Evolutionary conservation across 2,329 filamentous ascomycete genomes (phyloP), one percentile per base, ranked within the genome.

Genomic region (Colletotrichum brevisporum): DNA sequence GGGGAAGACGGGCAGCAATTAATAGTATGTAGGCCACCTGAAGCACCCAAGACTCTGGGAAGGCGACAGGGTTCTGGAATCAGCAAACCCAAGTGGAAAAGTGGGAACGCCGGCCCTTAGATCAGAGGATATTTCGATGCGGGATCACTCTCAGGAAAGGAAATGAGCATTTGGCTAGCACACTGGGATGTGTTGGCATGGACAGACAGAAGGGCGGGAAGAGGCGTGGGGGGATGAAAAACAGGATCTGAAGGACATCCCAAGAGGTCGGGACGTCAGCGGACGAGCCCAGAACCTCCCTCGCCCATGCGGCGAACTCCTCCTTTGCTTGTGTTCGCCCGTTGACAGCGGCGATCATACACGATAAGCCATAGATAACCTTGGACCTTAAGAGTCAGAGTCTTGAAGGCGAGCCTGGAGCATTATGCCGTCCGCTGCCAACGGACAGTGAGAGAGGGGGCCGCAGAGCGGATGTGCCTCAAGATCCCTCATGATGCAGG

Each of bases 401-500:
- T 39, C 36, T 55, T 27, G 31, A 24, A 65, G 15, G 31, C 31
- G n/a, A 15, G 10, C 48, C 31, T n/a, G 24, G 21, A 39, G 0
- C 12, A n/a, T 60, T 27, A 53, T 52, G 48, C 54, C 55, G 62
- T 27, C 39, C 51, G 51, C 43, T 43, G 43, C 48, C 66, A 39
- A 39, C 26, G 52, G 36, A 47, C 65, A 36, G 15, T n/a, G 51
- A 51, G 39, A n/a, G 27, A 43, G 52, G 21, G 21, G 41, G 12
- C 47, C 12, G 27, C 50, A 50, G 41, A 62, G 12, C 31, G 47
- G 51, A 21, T 43, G 36, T 12, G 21, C 10, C 48, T 47, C 57
- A 69, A 59, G 57, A 70, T 51, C 47, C 47, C 10, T 70, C 57
- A 54, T 71, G 67, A 70, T 60, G 70, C 70, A 70, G 52, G 55